Evolutionary conservation across 73 alveolate genomes (phyloP), one percentile per base, ranked within the genome.

Genomic region (Tetrahymena malaccensis): DNA sequence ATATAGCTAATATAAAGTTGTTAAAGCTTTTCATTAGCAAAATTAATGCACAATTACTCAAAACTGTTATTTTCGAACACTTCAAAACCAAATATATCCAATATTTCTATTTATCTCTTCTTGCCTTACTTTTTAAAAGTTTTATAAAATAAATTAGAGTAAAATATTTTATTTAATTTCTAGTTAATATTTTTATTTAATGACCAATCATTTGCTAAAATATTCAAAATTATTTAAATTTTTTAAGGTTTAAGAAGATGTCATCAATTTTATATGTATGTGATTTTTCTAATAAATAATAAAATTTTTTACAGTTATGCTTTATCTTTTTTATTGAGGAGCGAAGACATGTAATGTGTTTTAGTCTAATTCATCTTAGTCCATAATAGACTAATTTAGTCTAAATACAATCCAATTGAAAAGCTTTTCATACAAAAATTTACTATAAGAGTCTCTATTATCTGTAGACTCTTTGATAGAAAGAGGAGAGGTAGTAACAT

Each of bases 1-100:
- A 99, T 98, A 93, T 99, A 99, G 83, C 97, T 96, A 35, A 99
- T 99, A 94, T 99, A 99, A 85, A 99, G 98, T 93, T 99, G 96
- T 93, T 98, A 99, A 35, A 99, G 97, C 96, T 98, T 99, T 96
- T 99, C 99, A 96, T 99, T 99, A 43, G 99, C 99, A 94, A 98
- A 99, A 93, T 99, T 99, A 70, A 99, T 99, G 94, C 99, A 97
- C 95, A 99, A 94, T 94, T 99, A 98, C 94, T 99, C 99, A 96
- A 99, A 99, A 93, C 98, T 97, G 96, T 99, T 99, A 94, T 98
- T 99, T 70, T 98, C 97, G 95, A 99, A 99, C 50, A 98, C 98
- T 96, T 99, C 99, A 96, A 99, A 99, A 7, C 99, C 99, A 94
- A 98, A 99, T 27, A 99, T 99, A 98, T 99, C 99, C 17, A 99